These are phyloP conservation scores for Leccinum pallidistipes DNA, from an alignment of 1,284 basidiomycete species.

Conservation along the genomic window DNA sequence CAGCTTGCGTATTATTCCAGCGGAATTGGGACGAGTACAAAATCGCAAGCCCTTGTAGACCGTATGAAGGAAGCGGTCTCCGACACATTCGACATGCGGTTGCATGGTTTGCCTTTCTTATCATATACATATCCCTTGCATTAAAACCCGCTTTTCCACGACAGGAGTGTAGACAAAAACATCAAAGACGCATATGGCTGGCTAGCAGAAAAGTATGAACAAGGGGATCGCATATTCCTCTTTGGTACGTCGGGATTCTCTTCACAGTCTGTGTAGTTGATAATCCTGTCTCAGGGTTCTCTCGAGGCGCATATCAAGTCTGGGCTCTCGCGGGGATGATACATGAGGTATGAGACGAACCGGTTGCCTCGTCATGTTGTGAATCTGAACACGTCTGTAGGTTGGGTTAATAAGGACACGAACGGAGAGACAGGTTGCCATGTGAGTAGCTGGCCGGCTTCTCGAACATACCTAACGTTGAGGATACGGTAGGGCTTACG, in stretches of 20 bases:
- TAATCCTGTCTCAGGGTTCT: neutral
- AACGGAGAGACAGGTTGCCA: neutral
- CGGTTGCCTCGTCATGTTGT: neutral
- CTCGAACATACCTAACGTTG: neutral
- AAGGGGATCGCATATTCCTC: neutral
- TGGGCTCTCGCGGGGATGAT: neutral
- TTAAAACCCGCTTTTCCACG: neutral
- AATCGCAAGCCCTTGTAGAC: neutral
- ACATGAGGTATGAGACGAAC: neutral
- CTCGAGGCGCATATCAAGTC: neutral
- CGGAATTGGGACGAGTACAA: neutral
- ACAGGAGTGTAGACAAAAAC: neutral
- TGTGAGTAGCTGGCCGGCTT: neutral
- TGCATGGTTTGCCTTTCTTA: neutral
- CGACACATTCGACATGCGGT: neutral
- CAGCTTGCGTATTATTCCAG: neutral
- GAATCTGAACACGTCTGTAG: constrained; percentile 5
- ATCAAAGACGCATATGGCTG: neutral
- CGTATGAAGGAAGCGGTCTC: neutral
- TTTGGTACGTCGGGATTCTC: neutral
- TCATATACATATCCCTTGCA: neutral
- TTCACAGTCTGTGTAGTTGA: neutral
- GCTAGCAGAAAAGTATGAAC: neutral
- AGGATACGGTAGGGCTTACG: constrained; percentile 33
- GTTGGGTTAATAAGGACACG: constrained; percentile 18